Percentiles rank a stretch among this genome's conserved stretches.
phyloP scores from a whole-genome alignment of 352 stramenopile species.

The Pythium phragmitis region DNA sequence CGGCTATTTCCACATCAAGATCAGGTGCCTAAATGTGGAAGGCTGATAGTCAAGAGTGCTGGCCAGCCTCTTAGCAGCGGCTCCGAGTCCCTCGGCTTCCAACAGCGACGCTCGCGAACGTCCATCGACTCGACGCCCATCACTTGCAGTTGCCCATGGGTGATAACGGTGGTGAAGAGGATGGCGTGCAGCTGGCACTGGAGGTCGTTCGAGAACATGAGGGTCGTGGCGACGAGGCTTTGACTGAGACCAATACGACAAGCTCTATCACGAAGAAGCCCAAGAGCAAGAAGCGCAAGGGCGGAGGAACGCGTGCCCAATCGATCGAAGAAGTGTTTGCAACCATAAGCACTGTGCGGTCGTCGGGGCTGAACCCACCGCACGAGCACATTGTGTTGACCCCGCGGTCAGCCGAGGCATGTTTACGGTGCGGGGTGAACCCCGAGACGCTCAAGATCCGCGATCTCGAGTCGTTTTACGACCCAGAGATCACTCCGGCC shows the following conservation, averaged over 20 bases:
- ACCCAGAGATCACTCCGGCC: conserved; percentile 71
- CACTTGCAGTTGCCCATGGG: neutral
- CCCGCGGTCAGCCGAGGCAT: conserved; percentile 86
- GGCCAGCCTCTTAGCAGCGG: neutral
- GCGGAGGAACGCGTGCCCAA: conserved; percentile 41
- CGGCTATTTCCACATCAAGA: conserved; percentile 6
- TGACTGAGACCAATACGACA: neutral
- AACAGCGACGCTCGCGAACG: neutral
- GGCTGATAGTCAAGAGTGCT: neutral
- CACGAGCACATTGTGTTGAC: conserved; percentile 82
- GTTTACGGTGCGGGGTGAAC: conserved; percentile 90
- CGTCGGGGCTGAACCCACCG: conserved; percentile 67
- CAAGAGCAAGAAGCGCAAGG: conserved; percentile 63
- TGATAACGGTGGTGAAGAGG: neutral
- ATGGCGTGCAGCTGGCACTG: conserved; percentile 17
- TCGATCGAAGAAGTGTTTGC: conserved; percentile 81
- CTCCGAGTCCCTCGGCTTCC: neutral
- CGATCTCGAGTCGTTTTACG: conserved; percentile 91
- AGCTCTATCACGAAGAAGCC: conserved; percentile 34
- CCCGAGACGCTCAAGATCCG: conserved; percentile 91
- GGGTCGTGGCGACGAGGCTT: neutral
- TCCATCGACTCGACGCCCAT: neutral
- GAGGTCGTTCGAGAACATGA: conserved; percentile 14
- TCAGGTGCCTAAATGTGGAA: neutral
- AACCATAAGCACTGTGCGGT: conserved; percentile 67